These are phyloP conservation scores for Saitozyma sp. DNA, from an alignment of 768 basidiomycete species.

Conservation along the genomic window DNA sequence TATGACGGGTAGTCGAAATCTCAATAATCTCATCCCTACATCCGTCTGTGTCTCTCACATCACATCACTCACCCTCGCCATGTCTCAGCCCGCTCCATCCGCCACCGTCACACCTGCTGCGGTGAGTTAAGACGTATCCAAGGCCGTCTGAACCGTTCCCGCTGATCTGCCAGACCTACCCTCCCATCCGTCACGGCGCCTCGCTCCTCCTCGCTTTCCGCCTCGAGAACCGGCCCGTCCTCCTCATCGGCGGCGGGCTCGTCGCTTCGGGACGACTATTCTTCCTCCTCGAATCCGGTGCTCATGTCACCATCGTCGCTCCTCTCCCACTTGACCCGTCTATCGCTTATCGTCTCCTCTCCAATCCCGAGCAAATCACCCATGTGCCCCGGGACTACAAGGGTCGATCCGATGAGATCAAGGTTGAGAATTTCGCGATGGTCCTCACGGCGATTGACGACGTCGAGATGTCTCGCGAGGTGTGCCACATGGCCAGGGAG, in stretches of 20 bases:
- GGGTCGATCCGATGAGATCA: conserved; percentile 55
- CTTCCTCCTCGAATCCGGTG: conserved; percentile 78
- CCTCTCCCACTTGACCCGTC: conserved; percentile 68
- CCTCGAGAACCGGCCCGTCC: conserved; percentile 75
- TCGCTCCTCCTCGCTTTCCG: conserved; percentile 94
- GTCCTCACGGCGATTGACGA: conserved; percentile 93
- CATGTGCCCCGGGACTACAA: conserved; percentile 70
- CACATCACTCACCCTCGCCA: too few relatives aligned
- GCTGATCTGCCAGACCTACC: conserved; percentile 14
- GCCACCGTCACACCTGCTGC: too few relatives aligned
- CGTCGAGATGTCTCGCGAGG: conserved; percentile 67
- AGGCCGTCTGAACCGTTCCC: not conserved
- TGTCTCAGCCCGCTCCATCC: too few relatives aligned
- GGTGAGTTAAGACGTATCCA: too few relatives aligned
- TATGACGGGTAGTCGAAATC: too few relatives aligned
- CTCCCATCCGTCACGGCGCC: conserved; percentile 56
- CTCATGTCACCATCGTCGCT: conserved; percentile 72
- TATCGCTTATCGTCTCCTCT: conserved; percentile 51
- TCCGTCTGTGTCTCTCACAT: too few relatives aligned
- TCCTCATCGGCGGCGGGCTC: conserved; percentile 90
- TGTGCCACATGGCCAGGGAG: conserved; percentile 68
- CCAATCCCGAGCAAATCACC: conserved; percentile 61
- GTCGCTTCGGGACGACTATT: conserved; percentile 86
- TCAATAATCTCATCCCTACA: too few relatives aligned
- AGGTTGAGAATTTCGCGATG: conserved; percentile 76